Evolutionary conservation across 2,329 filamentous ascomycete species (phyloP).

Genomic region (Cryphonectria japonica): DNA sequence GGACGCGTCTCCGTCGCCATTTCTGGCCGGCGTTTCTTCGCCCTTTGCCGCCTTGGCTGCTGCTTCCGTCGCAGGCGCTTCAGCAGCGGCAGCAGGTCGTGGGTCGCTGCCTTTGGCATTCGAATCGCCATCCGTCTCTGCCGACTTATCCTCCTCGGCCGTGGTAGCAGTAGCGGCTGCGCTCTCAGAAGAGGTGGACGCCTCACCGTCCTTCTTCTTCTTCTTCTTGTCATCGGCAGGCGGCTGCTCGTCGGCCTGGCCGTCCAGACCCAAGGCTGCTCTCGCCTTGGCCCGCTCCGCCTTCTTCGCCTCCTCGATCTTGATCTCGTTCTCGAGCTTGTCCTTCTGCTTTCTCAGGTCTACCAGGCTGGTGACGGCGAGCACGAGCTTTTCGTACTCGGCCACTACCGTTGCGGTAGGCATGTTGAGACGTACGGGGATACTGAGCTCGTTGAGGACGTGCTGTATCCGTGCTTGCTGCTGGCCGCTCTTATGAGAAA

Average conservation of each 20-base stretch:
- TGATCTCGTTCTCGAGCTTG: constrained; percentile 75
- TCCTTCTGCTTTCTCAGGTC: constrained; percentile 76
- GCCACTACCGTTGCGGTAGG: constrained; percentile 73
- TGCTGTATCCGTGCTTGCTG: constrained; percentile 77
- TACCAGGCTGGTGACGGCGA: constrained; percentile 69
- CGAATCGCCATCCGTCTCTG: constrained; percentile 18
- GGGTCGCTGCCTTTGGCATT: constrained; percentile 29
- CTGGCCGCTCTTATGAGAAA: constrained; percentile 74
- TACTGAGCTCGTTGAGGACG: constrained; percentile 71
- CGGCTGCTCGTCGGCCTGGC: constrained; percentile 26
- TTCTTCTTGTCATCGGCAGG: constrained; percentile 21
- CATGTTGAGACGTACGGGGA: constrained; percentile 72
- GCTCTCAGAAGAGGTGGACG: constrained; percentile 22
- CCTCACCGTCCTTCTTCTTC: constrained; percentile 19
- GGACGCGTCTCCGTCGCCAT: constrained; percentile 10
- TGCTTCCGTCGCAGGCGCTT: constrained; percentile 15
- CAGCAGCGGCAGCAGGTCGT: constrained; percentile 12
- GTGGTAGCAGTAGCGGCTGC: background rate
- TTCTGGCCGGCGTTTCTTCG: constrained; percentile 24
- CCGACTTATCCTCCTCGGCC: constrained; percentile 15
- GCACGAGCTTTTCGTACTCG: constrained; percentile 71
- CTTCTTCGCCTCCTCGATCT: constrained; percentile 61
- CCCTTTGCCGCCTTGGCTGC: constrained; percentile 8
- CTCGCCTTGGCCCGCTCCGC: constrained; percentile 51
- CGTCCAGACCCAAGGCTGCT: constrained; percentile 29